A percentile compares a stretch with the other conserved stretches of the same genome.
These are phyloP conservation scores for Styphnolobium japonicum DNA, from an alignment of 306 rosid genomes.

Conservation along the genomic window DNA sequence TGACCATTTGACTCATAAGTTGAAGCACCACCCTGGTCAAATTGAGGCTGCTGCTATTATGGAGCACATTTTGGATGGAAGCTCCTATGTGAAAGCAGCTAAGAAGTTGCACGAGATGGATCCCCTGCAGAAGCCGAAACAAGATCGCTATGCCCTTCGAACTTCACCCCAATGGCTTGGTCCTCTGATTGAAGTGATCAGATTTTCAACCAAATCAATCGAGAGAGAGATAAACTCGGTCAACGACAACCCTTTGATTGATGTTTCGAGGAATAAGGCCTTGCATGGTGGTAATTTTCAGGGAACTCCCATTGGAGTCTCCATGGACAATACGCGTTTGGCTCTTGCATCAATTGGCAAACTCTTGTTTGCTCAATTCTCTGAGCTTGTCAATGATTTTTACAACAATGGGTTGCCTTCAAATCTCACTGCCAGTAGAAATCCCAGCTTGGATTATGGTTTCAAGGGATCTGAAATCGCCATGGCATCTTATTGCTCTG, in stretches of 20 bases:
- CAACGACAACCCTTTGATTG: constrained; percentile 88
- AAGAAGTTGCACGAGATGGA: constrained; percentile 70
- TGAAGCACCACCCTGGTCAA: constrained; percentile 95
- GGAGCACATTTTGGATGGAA: constrained; percentile 92
- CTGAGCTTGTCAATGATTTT: constrained; percentile 83
- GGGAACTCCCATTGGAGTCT: constrained; percentile 94
- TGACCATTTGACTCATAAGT: constrained; percentile 79
- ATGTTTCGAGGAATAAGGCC: constrained; percentile 92
- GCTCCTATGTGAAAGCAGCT: constrained; percentile 69
- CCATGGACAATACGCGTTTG: constrained; percentile 92
- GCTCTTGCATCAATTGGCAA: constrained; percentile 88
- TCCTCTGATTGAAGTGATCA: constrained; percentile 78
- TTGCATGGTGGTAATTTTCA: constrained; percentile 93
- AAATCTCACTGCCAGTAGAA: constrained; percentile 68
- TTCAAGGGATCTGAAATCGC: constrained; percentile 92
- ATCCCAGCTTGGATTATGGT: constrained; percentile 91
- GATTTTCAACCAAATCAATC: constrained; percentile 80
- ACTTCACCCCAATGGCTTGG: constrained; percentile 98
- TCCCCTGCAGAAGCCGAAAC: constrained; percentile 87
- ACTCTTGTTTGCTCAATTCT: constrained; percentile 90
- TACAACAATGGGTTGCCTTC: constrained; percentile 91
- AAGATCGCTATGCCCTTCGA: constrained; percentile 79
- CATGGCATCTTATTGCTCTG: constrained; percentile 94
- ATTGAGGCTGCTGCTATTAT: constrained; percentile 95
- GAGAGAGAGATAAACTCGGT: constrained; percentile 92